These are phyloP conservation scores for Trypanosoma avium DNA, from an alignment of 208 protist species.

Conservation along the genomic window DNA sequence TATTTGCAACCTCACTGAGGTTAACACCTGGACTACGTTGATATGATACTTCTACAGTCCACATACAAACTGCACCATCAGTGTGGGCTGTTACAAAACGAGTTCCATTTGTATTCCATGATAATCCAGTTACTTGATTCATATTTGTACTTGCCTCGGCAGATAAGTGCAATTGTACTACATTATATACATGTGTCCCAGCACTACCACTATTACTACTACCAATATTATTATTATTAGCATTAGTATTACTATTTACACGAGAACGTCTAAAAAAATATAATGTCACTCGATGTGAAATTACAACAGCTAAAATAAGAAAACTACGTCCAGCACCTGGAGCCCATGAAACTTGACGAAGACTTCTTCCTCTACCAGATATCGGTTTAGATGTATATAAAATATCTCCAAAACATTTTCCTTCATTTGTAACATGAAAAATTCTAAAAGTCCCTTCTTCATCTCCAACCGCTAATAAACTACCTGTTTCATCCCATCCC, in stretches of 20 bases:
- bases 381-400: slow-evolving; percentile 19
- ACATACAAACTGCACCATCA: slow-evolving; percentile 69
- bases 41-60: slow-evolving; percentile 60
- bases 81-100: slow-evolving; percentile 81
- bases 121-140: slow-evolving; percentile 62
- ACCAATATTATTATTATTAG: no score
- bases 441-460: slow-evolving; percentile 51
- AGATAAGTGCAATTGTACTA: slow-evolving; percentile 43
- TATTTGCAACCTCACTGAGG: background rate
- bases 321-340: slow-evolving; percentile 80
- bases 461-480: slow-evolving; percentile 62
- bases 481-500: slow-evolving; percentile 64
- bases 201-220: background rate
- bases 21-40: background rate
- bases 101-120: slow-evolving; percentile 81
- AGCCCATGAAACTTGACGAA: slow-evolving; percentile 68
- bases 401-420: slow-evolving; percentile 32
- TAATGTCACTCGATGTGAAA: slow-evolving; percentile 41
- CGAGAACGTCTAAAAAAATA: slow-evolving; percentile 64
- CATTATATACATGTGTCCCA: background rate
- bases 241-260: no score
- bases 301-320: slow-evolving; percentile 63
- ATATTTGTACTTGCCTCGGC: slow-evolving; percentile 37
- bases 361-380: slow-evolving; percentile 22
- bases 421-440: slow-evolving; percentile 40